Conservation (phyloP, 225 moss, liverwort and hornwort species). For the Bryum argenteum region DNA sequence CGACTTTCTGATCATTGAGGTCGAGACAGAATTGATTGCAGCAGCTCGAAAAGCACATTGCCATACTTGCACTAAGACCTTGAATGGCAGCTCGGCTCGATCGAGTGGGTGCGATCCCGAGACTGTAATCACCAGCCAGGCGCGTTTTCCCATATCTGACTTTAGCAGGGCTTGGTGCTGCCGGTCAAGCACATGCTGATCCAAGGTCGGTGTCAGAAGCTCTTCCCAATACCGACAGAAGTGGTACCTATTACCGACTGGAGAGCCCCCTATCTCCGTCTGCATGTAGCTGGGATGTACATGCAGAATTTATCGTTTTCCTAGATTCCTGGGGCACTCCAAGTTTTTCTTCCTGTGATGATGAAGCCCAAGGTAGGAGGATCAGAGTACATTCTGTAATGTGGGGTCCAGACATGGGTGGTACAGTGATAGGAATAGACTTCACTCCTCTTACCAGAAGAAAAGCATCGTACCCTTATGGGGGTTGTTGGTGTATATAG, state of each 20-base stretch:
- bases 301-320: neutral
- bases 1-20: neutral
- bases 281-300: neutral
- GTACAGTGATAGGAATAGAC: too few species aligned
- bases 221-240: constrained; percentile 12
- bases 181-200: constrained; percentile 19
- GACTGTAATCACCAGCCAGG: neutral
- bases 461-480: too few species aligned
- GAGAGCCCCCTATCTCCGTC: neutral
- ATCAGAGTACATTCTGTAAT: too few species aligned
- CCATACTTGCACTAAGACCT: neutral
- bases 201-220: neutral
- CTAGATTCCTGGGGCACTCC: neutral
- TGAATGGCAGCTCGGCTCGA: too few species aligned
- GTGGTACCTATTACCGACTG: neutral
- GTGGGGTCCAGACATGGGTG: too few species aligned
- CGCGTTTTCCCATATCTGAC: constrained; percentile 1
- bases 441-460: too few species aligned
- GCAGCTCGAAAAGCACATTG: constrained; percentile 9
- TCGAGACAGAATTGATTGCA: neutral
- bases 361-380: too few species aligned
- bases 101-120: neutral
- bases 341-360: too few species aligned
- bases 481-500: too few species aligned
- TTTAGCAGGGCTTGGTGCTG: neutral